Evolutionary conservation across 352 stramenopile species (phyloP), one percentile per base, ranked within the genome.

Genomic region (Phytopythium mirpurense): DNA sequence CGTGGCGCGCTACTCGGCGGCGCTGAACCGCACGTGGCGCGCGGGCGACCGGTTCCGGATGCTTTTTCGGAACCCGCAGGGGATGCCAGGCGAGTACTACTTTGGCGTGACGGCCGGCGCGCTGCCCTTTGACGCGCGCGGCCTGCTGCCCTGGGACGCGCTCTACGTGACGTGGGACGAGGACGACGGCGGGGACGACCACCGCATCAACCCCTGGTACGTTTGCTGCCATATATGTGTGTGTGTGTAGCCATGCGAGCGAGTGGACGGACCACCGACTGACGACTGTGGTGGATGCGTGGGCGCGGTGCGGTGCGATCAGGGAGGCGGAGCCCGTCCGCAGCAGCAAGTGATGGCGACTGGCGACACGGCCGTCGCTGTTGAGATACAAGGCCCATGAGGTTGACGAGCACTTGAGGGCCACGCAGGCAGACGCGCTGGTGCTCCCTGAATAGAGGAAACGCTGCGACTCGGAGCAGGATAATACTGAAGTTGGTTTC

Each of bases 201-300:
- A 77, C 59, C 74, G 81, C 44, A 86, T 93, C 53, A 93, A 93
- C 45, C 83, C 83, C 47, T 93, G 83, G 83, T 93, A 72, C 55
- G 78, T 75, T 42, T 27, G 36, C 12, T 51, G 19, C 29, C 29
- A 9, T n/a, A n/a, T n/a, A n/a, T n/a, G n/a, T n/a, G n/a, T n/a
- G n/a, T n/a, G n/a, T n/a, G n/a, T n/a, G n/a, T n/a, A n/a, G n/a
- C n/a, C n/a, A n/a, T n/a, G n/a, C n/a, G n/a, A n/a, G n/a, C n/a
- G n/a, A n/a, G n/a, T n/a, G n/a, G n/a, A n/a, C n/a, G n/a, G n/a
- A n/a, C n/a, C n/a, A n/a, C n/a, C n/a, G n/a, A n/a, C 5, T 32
- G 29, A 9, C 29, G 29, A 9, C 9, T 5, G 29, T 9, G 29
- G 29, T 32, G 29, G 29, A 5, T 5, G 29, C 29, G 29, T 32